phyloP scores from a whole-genome alignment of 2,329 filamentous ascomycete genomes.

The Aciculosporium take region DNA sequence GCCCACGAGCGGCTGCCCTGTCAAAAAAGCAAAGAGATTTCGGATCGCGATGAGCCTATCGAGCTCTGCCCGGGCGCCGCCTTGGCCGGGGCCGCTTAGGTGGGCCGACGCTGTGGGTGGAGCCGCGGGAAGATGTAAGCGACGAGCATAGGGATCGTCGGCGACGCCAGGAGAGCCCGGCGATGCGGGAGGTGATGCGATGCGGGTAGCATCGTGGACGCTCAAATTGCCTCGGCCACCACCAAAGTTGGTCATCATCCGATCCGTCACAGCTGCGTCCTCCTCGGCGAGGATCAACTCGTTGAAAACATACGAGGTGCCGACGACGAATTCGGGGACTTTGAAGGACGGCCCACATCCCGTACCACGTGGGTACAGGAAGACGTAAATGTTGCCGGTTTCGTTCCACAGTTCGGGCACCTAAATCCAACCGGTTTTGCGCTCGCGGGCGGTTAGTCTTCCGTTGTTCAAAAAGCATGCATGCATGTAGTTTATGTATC shows the following conservation, averaged over 20 bases:
- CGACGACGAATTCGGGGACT: constrained; percentile 38
- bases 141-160: constrained; percentile 24
- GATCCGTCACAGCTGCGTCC: constrained; percentile 10
- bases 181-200: constrained; percentile 20
- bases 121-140: constrained; percentile 39
- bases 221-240: constrained; percentile 34
- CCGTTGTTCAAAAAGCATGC: no score
- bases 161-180: constrained; percentile 24
- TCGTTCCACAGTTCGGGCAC: constrained; percentile 55
- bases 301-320: constrained; percentile 39
- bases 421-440: constrained; percentile 21
- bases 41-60: constrained; percentile 44
- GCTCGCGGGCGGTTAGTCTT: no score
- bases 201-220: constrained; percentile 33
- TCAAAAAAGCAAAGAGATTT: constrained; percentile 53
- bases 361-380: constrained; percentile 37
- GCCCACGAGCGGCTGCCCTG: constrained; percentile 46
- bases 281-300: constrained; percentile 35
- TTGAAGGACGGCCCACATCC: constrained; percentile 45
- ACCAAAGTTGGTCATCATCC: constrained; percentile 25
- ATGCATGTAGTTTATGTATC: no score
- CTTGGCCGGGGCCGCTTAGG: constrained; percentile 18
- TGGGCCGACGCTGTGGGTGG: constrained; percentile 24
- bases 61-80: constrained; percentile 24
- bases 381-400: constrained; percentile 40